Evolutionary conservation across 176 grass and related monocot species (phyloP), one percentile per base, ranked within the genome.

Genomic region (Aegilops speltoides): DNA sequence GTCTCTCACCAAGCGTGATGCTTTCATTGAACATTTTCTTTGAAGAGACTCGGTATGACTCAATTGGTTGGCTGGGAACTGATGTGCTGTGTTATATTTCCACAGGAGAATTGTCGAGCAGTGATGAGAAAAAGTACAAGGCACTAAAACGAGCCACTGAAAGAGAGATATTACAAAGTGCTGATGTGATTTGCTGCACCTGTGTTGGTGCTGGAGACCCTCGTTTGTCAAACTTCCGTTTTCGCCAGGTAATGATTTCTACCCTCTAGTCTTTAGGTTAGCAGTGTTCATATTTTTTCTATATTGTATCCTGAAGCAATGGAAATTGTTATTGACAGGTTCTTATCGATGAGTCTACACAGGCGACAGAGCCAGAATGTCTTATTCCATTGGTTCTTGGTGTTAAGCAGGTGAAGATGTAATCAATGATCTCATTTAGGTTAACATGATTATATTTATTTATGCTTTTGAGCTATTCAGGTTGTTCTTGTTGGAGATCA

Each of bases 191-290:
- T 96, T 99, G 94, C 70, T 99, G 94, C 83, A 99, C 97, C 64
- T 99, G 94, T 93, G 97, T 99, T 64, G 97, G 94, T 88, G 97
- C 97, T 88, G 94, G 97, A 89, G 97, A 99, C 71, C 97, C 97
- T 46, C 92, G 97, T 70, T 83, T 99, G 77, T 85, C 94, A 79
- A 99, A 99, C 74, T 99, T 99, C 81, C 94, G 97, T 71, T 99
- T 99, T 83, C 94, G 97, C 34, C 94, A 97, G 79, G 97, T 99
- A 86, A 84, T 68, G 33, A 29, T 64, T 88, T 76, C 82, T 78
- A 83, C 37, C 24, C 45, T 16, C 37, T 79, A 79, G 20, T 43
- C 14, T 74, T 61, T 38, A 78, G 19, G 20, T 70, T 28, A 38
- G 70, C 22, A 43, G 50, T 19, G 50, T 45, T 41, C 43, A 38